Base-by-base conservation (phyloP, 805 yeast genomes). In the Lipomyces orientalis region DNA sequence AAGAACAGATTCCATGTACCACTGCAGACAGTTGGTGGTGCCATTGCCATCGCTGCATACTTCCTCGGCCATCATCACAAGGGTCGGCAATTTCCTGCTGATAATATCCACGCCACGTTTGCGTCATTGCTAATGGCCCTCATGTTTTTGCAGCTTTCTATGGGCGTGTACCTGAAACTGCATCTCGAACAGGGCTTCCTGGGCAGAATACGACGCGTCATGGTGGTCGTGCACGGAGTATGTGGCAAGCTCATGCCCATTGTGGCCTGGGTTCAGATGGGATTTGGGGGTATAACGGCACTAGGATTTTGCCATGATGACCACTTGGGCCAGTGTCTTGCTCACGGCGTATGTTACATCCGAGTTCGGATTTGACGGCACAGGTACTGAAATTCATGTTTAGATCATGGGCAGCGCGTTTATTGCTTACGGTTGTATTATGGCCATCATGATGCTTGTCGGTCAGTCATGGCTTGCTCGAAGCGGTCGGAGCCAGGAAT, bases 261-360 rank as follows among this genome's bases (percentile, higher is more conserved):
- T 6, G 69, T 80, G 35, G 95, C 96, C 8, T 91, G 96, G 90
- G 88, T 93, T 9, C 87, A 91, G 71, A 84, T 86, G 39, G 87
- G 93, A 61, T 79, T 94, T 80, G 94, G 97, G 0, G 91, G 94
- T 5, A 88, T 91, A 57, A 90, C 97, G 0, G 76, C 93, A 70
- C 86, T 91, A 71, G 97, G 97, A 1, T 94, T 93, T 78, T 94
- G 98, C 79, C 87, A 91, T 73, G 90, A 85, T 4, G 82, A 78
- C 46, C 95, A 91, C 74, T 88, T 96, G 0, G 98, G 98, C 31
- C 98, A 94, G 79, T 94, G 98, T 78, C 85, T 93, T 54, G 98
- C 98, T 0, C 98, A 94, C 77, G 98, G 97, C 4, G 72, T 69
- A 68, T 54, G 71, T 67, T 31, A 16, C 34, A 16, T 7, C 6